A percentile compares a stretch with the other conserved stretches of the same genome.
Evolutionary conservation across 495 filamentous ascomycete species (phyloP).

Genomic region (Xylaria flabelliformis): DNA sequence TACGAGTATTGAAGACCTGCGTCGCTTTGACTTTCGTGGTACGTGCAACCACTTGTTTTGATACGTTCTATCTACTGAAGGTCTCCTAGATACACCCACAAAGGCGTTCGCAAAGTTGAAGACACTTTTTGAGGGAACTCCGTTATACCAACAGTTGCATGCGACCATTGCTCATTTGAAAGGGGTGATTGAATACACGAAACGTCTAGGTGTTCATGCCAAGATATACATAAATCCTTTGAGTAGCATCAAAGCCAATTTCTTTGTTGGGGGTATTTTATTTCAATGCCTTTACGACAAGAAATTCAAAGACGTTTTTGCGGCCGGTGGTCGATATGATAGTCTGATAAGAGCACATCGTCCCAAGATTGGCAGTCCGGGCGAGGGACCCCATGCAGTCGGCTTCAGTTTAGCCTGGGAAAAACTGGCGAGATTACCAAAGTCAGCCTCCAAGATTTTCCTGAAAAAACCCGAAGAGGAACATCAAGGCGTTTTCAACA

Average conservation of each 20-base stretch:
- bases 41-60: constrained; percentile 32
- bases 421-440: constrained; percentile 70
- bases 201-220: constrained; percentile 72
- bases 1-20: constrained; percentile 89
- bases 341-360: constrained; percentile 76
- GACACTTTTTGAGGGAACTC: constrained; percentile 73
- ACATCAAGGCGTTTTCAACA: constrained; percentile 62
- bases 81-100: constrained; percentile 64
- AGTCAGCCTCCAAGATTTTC: constrained; percentile 63
- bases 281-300: constrained; percentile 92
- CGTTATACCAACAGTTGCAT: constrained; percentile 68
- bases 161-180: constrained; percentile 80
- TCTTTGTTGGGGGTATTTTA: constrained; percentile 85
- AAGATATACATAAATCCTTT: constrained; percentile 88
- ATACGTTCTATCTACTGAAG: constrained; percentile 29
- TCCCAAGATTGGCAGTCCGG: constrained; percentile 59
- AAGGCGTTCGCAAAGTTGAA: constrained; percentile 78
- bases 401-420: constrained; percentile 94
- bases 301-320: constrained; percentile 83
- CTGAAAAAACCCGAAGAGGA: constrained; percentile 70
- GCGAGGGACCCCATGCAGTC: constrained; percentile 73
- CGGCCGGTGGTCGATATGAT: constrained; percentile 94
- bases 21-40: constrained; percentile 89
- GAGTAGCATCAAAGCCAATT: constrained; percentile 88
- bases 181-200: constrained; percentile 75